A percentile compares a stretch with the other conserved stretches of the same genome.
Evolutionary conservation across 345 rosid genomes (phyloP).

Genomic region (Dipteronia sinensis): DNA sequence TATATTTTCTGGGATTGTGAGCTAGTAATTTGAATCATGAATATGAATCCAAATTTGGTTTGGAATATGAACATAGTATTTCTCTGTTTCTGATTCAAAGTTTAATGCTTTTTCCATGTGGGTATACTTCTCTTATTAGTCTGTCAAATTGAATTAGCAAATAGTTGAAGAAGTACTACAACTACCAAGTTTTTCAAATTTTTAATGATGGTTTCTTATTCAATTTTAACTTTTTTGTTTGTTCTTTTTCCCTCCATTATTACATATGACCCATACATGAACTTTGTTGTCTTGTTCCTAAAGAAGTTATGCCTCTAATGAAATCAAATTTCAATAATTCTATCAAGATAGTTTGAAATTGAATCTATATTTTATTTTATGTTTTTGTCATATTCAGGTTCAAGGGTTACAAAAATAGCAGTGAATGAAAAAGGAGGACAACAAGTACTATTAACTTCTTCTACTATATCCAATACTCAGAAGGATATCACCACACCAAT

Average conservation of each 20-base stretch:
- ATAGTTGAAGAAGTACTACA: background rate
- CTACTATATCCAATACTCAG: conserved; percentile 18
- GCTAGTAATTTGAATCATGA: background rate
- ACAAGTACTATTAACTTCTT: background rate
- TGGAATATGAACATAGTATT: background rate
- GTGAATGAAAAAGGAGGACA: background rate
- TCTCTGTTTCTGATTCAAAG: conserved; percentile 19
- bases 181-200: background rate
- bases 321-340: too few relatives aligned
- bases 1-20: background rate
- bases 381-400: conserved; percentile 27
- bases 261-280: conserved; percentile 13
- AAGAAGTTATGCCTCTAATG: background rate
- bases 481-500: conserved; percentile 67
- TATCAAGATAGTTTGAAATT: background rate
- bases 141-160: conserved; percentile 20
- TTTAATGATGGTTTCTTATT: conserved; percentile 25
- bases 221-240: conserved; percentile 22
- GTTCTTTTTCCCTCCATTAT: conserved; percentile 23
- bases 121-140: conserved; percentile 4
- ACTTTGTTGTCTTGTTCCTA: conserved; percentile 10
- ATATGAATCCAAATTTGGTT: background rate
- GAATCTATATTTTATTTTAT: background rate
- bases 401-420: conserved; percentile 23
- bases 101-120: conserved; percentile 32